Conservation (phyloP, 2,329 filamentous ascomycete genomes). For the Hypoxylon sp. region DNA sequence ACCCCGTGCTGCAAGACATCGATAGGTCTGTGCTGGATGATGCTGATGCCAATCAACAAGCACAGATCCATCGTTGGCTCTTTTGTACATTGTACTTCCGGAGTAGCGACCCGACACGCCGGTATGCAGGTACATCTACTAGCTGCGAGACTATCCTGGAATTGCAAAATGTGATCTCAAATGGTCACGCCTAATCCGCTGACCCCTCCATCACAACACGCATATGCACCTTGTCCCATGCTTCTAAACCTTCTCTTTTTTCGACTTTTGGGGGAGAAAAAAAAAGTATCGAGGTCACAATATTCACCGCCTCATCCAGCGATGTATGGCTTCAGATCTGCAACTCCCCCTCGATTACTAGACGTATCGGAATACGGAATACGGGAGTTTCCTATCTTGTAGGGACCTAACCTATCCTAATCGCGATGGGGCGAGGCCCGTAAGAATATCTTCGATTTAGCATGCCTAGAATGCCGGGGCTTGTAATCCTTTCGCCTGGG, state of each 20-base stretch:
- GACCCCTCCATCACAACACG: conserved; percentile 29
- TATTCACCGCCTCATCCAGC: conserved; percentile 26
- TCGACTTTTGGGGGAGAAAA: conserved; percentile 1
- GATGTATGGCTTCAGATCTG: conserved; percentile 21
- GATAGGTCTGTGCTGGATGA: conserved; percentile 40
- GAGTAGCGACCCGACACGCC: conserved; percentile 54
- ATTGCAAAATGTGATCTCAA: conserved; percentile 39
- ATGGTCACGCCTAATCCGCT: conserved; percentile 28
- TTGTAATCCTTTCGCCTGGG: conserved; percentile 11
- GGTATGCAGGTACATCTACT: conserved; percentile 55
- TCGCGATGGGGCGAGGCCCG: conserved; percentile 8
- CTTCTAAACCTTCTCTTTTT: conserved; percentile 17
- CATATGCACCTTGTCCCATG: conserved; percentile 8
- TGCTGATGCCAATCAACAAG: conserved; percentile 36
- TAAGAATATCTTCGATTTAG: conserved; percentile 8
- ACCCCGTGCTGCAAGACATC: conserved; percentile 49
- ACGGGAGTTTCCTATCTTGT: conserved; percentile 3
- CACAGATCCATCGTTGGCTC: conserved; percentile 29
- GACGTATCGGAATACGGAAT: conserved; percentile 17
- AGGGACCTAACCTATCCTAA: neutral
- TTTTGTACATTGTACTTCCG: conserved; percentile 44
- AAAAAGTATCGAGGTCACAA: conserved; percentile 17
- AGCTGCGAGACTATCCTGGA: conserved; percentile 40
- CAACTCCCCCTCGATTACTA: conserved; percentile 8
- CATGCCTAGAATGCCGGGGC: conserved; percentile 26